Percentiles rank a stretch among this genome's conserved stretches.
These are phyloP conservation scores for Rosa rugosa DNA, from an alignment of 306 rosid genomes.

Conservation along the genomic window DNA sequence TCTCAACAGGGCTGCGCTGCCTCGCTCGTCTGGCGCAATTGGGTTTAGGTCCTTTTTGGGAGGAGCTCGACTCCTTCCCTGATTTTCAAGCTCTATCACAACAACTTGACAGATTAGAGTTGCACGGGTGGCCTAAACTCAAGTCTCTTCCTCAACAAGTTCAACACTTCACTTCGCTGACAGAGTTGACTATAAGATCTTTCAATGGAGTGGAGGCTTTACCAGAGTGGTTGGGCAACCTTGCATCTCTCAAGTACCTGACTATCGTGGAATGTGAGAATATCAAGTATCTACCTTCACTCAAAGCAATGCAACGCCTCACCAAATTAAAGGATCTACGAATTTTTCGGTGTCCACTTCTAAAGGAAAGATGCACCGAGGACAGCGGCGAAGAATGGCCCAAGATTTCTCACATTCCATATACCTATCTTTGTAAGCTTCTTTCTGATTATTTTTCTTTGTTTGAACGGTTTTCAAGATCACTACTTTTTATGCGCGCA, in stretches of 20 bases:
- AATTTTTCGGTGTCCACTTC: rapidly evolving
- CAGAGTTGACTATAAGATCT: neutral
- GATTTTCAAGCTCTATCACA: too few species aligned
- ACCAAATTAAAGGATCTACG: rapidly evolving
- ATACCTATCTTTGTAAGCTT: neutral
- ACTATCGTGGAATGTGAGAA: rapidly evolving
- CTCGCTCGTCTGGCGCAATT: neutral
- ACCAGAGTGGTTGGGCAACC: neutral
- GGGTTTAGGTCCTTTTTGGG: neutral
- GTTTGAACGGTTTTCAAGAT: too few species aligned
- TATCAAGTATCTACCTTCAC: neutral
- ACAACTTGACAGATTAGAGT: neutral
- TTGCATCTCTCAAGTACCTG: neutral
- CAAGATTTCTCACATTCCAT: neutral
- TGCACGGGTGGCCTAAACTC: neutral
- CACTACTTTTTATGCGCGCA: too few species aligned
- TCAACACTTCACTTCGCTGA: neutral
- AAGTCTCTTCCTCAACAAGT: neutral
- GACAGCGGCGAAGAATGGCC: neutral
- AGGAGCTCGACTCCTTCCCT: conserved; percentile 10
- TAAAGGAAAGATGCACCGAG: neutral
- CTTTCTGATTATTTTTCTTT: too few species aligned
- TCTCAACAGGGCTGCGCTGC: neutral
- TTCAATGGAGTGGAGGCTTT: neutral
- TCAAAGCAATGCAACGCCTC: neutral